Percentiles rank a stretch among this genome's conserved stretches.
These are phyloP conservation scores for Fusarium sp. DNA, from an alignment of 2,329 filamentous ascomycete genomes.

Conservation along the genomic window DNA sequence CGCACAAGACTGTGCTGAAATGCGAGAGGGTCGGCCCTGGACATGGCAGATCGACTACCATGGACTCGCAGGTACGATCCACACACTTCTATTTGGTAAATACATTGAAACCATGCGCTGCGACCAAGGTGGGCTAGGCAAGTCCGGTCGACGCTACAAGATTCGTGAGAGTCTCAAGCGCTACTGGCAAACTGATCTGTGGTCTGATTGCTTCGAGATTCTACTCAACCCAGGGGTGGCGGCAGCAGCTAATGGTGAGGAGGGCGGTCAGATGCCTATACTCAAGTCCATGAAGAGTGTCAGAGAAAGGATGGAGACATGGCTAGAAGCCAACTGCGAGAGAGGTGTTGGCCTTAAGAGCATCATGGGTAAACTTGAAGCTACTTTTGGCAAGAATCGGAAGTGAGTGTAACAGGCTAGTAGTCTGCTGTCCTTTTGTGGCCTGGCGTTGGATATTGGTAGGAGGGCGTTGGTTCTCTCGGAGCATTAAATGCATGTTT, in stretches of 20 bases:
- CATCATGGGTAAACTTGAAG: conserved; percentile 73
- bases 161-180: conserved; percentile 87
- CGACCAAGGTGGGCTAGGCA: conserved; percentile 66
- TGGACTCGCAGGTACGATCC: conserved; percentile 87
- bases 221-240: conserved; percentile 83
- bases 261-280: conserved; percentile 76
- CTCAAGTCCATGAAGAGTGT: conserved; percentile 74
- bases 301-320: conserved; percentile 83
- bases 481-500: conserved; percentile 9
- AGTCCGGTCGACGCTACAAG: conserved; percentile 75
- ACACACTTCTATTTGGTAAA: conserved; percentile 90
- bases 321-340: conserved; percentile 85
- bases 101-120: conserved; percentile 85
- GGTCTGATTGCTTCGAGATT: conserved; percentile 84
- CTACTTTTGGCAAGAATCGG: conserved; percentile 55
- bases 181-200: conserved; percentile 97
- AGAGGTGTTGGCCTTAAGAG: conserved; percentile 80
- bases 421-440: neutral
- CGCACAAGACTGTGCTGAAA: conserved; percentile 91
- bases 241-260: conserved; percentile 72
- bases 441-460: conserved; percentile 35
- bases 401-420: conserved; percentile 36
- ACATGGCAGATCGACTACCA: conserved; percentile 98
- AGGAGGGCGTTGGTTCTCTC: conserved; percentile 7
- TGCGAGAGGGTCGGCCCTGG: conserved; percentile 93